Conservation (phyloP, 2,329 filamentous ascomycete genomes). For the Nannizziopsis arthrosporioides region DNA sequence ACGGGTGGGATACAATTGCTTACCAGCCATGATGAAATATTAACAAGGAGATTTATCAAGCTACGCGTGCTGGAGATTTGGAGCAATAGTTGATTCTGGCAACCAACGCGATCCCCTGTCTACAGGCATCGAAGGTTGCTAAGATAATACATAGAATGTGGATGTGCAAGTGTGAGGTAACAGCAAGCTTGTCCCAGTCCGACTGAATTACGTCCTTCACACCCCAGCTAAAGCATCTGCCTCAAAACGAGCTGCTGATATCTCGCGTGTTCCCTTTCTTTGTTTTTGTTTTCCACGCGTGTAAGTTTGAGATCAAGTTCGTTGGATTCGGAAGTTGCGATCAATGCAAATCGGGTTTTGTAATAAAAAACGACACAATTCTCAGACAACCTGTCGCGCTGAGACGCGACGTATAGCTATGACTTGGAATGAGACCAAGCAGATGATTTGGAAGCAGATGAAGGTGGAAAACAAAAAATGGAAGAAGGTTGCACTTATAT, state of each 20-base stretch:
- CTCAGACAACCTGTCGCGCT: too few relatives aligned
- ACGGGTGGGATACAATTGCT: slow-evolving; percentile 35
- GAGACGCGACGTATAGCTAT: background rate
- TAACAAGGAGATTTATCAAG: slow-evolving; percentile 19
- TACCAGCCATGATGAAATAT: slow-evolving; percentile 47
- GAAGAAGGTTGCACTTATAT: background rate
- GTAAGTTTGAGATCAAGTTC: background rate
- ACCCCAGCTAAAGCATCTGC: slow-evolving; percentile 5
- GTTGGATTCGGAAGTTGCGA: background rate
- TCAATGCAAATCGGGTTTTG: too few relatives aligned
- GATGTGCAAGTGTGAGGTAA: slow-evolving; percentile 22
- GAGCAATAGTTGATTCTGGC: slow-evolving; percentile 14
- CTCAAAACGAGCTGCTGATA: background rate
- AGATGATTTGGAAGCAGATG: slow-evolving; percentile 17
- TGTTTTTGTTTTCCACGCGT: background rate
- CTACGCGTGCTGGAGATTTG: slow-evolving; percentile 25
- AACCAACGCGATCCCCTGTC: slow-evolving; percentile 20
- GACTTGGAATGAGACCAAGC: background rate
- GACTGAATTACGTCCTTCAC: slow-evolving; percentile 21
- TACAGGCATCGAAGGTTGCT: slow-evolving; percentile 30
- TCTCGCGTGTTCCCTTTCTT: background rate
- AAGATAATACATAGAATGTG: slow-evolving; percentile 30
- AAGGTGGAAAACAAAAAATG: background rate
- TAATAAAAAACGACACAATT: too few relatives aligned
- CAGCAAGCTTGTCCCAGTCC: slow-evolving; percentile 22